Conservation (phyloP, 305 asterid genomes). For the Rubia tinctorum region DNA sequence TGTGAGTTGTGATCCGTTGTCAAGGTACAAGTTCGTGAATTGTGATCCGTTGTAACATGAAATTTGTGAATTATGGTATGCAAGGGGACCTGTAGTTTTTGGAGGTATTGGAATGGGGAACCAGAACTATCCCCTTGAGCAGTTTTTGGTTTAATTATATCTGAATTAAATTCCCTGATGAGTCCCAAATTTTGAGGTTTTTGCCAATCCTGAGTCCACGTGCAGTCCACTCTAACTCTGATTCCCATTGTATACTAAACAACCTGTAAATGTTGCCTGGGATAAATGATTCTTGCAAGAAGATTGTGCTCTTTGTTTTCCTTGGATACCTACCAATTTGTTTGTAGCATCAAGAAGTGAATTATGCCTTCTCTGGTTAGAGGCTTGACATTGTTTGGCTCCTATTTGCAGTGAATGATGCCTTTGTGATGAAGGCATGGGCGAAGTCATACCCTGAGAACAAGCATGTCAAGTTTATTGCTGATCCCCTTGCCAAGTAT, state of each 20-base stretch:
- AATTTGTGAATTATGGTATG: too few relatives aligned
- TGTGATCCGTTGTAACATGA: too few relatives aligned
- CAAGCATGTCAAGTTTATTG: constrained; percentile 76
- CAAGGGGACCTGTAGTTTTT: not conserved
- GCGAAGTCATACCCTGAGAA: constrained; percentile 76
- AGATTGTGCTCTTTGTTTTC: not conserved
- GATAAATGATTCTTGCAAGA: not conserved
- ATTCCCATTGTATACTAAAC: too few relatives aligned
- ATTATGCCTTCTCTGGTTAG: not conserved
- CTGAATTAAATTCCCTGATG: not conserved
- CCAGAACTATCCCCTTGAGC: not conserved
- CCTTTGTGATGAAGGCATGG: constrained; percentile 99
- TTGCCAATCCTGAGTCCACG: too few relatives aligned
- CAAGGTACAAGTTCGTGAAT: not conserved
- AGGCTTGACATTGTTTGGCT: not conserved
- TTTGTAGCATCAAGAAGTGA: not conserved
- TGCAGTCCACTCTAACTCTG: too few relatives aligned
- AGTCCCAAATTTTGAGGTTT: not conserved
- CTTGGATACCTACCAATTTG: not conserved
- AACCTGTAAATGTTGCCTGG: not conserved
- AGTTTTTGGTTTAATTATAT: not conserved
- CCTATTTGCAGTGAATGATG: constrained; percentile 66
- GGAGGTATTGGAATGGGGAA: not conserved
- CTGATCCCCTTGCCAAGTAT: constrained; percentile 78
- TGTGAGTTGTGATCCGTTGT: not conserved